Conservation (phyloP, 768 basidiomycete species). For the Sarcodon sp. region DNA sequence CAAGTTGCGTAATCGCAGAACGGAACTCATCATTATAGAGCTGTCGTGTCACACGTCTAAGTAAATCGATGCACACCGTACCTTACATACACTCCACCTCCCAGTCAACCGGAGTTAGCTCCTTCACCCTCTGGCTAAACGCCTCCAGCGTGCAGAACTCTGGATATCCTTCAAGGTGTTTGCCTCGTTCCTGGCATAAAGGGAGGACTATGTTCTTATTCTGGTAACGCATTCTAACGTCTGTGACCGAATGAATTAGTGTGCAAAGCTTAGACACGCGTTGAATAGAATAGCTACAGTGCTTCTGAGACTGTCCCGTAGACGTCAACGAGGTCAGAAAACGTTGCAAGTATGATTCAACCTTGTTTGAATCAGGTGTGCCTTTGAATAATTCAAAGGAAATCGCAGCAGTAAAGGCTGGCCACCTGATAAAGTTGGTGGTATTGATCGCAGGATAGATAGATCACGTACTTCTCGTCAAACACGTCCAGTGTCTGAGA, state of each 20-base stretch:
- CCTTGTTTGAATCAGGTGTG: background rate
- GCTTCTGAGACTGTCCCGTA: conserved; percentile 18
- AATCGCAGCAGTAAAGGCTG: conserved; percentile 60
- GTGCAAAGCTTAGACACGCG: background rate
- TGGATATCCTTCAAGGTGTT: conserved; percentile 56
- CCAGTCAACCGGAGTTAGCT: conserved; percentile 58
- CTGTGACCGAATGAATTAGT: conserved; percentile 4
- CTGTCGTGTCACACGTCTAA: background rate
- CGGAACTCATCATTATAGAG: too few relatives aligned
- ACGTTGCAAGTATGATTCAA: background rate
- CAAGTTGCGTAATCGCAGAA: too few relatives aligned
- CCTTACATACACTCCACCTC: conserved; percentile 37
- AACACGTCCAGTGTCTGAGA: conserved; percentile 57
- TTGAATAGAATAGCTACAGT: conserved; percentile 23
- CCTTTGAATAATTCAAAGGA: conserved; percentile 64
- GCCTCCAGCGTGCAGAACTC: conserved; percentile 63
- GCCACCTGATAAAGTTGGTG: conserved; percentile 35
- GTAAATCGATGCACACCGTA: too few relatives aligned
- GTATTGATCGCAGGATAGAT: background rate
- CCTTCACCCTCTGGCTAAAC: conserved; percentile 47
- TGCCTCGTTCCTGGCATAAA: conserved; percentile 47
- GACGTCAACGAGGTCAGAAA: conserved; percentile 26
- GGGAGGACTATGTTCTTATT: conserved; percentile 53
- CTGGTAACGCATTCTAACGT: conserved; percentile 66
- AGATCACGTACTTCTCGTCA: conserved; percentile 42